Percentiles rank a stretch among this genome's conserved stretches.
phyloP scores from a whole-genome alignment of 441 rosid species.

The Rhodomyrtus psidioides region DNA sequence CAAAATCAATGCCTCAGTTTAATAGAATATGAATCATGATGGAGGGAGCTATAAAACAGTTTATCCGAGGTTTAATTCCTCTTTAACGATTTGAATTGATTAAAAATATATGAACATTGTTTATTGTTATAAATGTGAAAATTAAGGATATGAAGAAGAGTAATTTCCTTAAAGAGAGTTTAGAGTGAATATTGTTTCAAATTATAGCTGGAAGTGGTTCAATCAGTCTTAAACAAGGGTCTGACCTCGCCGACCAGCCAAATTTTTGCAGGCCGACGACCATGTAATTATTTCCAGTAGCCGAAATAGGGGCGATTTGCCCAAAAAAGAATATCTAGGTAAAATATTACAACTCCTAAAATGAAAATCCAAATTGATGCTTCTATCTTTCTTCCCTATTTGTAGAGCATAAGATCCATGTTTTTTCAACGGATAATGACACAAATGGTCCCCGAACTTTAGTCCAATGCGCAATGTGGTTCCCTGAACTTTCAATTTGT shows the following conservation, averaged over 20 bases:
- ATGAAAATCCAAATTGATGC: neutral
- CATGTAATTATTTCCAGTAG: neutral
- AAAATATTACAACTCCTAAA: neutral
- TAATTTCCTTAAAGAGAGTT: neutral
- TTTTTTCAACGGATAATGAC: no score
- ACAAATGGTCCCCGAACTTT: no score
- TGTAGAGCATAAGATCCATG: neutral
- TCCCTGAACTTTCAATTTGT: no score
- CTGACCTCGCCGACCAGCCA: neutral
- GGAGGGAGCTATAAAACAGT: neutral
- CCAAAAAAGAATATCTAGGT: fast-evolving
- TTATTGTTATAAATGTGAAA: neutral
- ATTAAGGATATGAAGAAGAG: no score
- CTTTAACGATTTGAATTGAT: neutral
- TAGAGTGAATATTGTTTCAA: neutral
- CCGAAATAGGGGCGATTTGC: neutral
- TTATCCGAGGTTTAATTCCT: neutral
- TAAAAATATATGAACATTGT: fast-evolving
- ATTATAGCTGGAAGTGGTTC: neutral
- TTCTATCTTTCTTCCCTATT: neutral
- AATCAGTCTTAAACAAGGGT: neutral
- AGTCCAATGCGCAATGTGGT: no score
- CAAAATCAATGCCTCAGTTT: neutral
- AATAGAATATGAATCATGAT: neutral
- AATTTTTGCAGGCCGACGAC: neutral